Evolutionary conservation across 352 stramenopile species (phyloP), one percentile per base, ranked within the genome.

Genomic region (Phytophthora brassicae): DNA sequence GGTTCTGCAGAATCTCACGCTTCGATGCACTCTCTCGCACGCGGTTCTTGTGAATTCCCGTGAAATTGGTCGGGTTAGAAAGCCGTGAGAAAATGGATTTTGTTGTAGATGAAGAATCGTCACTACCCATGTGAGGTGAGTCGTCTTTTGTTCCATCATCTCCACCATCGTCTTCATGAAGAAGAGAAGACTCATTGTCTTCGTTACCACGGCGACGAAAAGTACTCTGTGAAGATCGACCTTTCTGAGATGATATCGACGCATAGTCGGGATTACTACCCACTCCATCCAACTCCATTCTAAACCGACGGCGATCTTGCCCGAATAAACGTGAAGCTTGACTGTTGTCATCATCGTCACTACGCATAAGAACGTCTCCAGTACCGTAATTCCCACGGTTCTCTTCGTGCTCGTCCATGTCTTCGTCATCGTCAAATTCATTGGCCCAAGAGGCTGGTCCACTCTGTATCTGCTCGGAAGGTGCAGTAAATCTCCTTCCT

Each of bases 11-110:
- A 44, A 94, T 70, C 52, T 95, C 86, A 33, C 86, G 81, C 68
- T 95, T 95, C 6, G 76, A 78, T 35, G 79, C 81, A 71, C 82
- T 93, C 50, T 95, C 86, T 31, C 77, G 68, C 29, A 90, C 79
- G 4, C 87, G 84, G 44, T 93, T 92, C 67, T 93, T 93, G 77
- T 95, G 87, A 55, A 93, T 95, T 16, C 87, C 87, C 17, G 87
- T 95, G 33, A 95, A 95, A 53, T 94, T 95, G 24, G 68, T 93
- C 39, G 87, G 87, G 35, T 95, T 94, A 0, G 87, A 88, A 5
- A 95, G 72, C n/a, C 87, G 77, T 13, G 84, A 89, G 46, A 95
- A 95, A 29, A 95, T 95, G 0, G 81, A 91, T 12, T 74, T 69
- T 6, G 69, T 70, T 9, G 70, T 74, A 0, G 81, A 77, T 0